phyloP scores from a whole-genome alignment of 2,329 filamentous ascomycete species.

The Trichoderma asperellum region DNA sequence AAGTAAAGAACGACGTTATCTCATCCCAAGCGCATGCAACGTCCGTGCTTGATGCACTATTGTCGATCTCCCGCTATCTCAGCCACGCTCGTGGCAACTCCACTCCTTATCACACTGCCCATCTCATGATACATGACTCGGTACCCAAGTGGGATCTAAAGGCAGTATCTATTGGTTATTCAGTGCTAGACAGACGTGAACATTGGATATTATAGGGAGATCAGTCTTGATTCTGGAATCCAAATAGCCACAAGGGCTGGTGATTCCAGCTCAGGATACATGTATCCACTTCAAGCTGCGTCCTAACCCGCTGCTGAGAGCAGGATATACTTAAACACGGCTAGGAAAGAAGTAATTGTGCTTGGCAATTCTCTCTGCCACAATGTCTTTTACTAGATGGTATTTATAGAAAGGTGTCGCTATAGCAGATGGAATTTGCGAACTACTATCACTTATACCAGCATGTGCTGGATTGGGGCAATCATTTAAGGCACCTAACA shows the following conservation, averaged over 20 bases:
- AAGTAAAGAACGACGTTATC: not conserved
- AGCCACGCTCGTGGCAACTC: not conserved
- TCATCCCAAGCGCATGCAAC: not conserved
- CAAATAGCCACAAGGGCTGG: not conserved
- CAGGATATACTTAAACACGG: no score
- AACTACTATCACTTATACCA: no score
- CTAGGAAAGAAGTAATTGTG: no score
- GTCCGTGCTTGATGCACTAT: not conserved
- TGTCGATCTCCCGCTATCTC: conserved; percentile 10
- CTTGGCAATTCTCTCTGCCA: no score
- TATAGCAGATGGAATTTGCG: no score
- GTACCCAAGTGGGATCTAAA: not conserved
- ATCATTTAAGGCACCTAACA: no score
- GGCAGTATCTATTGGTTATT: not conserved
- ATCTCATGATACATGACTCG: not conserved
- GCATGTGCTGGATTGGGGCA: no score
- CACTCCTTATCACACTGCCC: not conserved
- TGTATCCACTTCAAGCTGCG: not conserved
- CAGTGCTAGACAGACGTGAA: not conserved
- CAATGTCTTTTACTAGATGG: no score
- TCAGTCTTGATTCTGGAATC: not conserved
- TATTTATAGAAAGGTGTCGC: no score
- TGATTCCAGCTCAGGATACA: not conserved
- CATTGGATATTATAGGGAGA: not conserved
- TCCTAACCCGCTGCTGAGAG: no score